phyloP scores from a whole-genome alignment of 768 basidiomycete species.

The Kondoa subrosea region DNA sequence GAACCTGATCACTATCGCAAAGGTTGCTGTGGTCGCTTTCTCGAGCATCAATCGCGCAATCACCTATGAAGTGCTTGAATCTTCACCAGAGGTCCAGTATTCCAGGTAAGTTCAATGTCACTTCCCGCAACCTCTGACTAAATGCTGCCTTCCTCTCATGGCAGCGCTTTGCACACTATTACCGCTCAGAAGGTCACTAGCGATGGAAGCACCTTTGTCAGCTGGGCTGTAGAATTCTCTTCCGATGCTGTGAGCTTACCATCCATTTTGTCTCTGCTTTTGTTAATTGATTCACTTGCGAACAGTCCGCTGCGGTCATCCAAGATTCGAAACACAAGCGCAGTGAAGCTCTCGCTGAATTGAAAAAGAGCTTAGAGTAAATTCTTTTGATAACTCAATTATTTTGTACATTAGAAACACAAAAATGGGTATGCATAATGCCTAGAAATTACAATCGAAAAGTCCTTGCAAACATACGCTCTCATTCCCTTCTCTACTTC shows the following conservation, averaged over 20 bases:
- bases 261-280: neutral
- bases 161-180: conserved; percentile 2
- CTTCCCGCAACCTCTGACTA: neutral
- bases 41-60: neutral
- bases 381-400: neutral
- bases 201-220: neutral
- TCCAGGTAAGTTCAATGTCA: neutral
- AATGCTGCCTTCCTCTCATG: neutral
- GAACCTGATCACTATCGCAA: neutral
- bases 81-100: neutral
- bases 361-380: neutral
- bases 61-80: conserved; percentile 1
- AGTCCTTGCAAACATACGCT: too few relatives aligned
- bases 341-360: neutral
- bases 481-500: too few relatives aligned
- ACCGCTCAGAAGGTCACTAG: neutral
- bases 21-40: conserved; percentile 2
- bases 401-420: too few relatives aligned
- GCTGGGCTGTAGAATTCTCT: neutral
- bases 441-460: too few relatives aligned
- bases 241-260: neutral
- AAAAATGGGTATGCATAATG: too few relatives aligned
- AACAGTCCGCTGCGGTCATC: neutral
- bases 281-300: neutral
- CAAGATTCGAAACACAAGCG: conserved; percentile 2